Percentiles rank a stretch among this genome's conserved stretches.
Conservation (phyloP, 2,329 filamentous ascomycete genomes). For the Aspergillus transmontanensis region DNA sequence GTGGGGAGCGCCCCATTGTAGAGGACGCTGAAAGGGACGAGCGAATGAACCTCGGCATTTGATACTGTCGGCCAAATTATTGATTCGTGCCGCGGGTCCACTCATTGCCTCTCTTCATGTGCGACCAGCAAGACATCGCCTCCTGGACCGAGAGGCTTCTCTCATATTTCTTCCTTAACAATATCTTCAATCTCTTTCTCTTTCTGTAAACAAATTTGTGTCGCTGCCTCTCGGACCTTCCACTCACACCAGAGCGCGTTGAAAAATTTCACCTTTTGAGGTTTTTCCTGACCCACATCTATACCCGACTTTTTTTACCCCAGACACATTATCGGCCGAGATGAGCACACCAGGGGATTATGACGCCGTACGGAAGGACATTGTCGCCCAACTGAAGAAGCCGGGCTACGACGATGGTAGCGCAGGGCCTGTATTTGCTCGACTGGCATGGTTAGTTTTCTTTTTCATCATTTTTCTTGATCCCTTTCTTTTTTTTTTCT, state of each 20-base stretch:
- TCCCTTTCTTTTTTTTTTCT: background rate
- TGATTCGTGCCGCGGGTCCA: constrained; percentile 35
- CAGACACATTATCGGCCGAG: constrained; percentile 28
- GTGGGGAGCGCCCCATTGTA: constrained; percentile 1
- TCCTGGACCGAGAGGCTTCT: constrained; percentile 10
- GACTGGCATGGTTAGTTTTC: constrained; percentile 59
- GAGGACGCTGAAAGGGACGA: constrained; percentile 4
- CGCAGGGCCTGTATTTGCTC: constrained; percentile 64
- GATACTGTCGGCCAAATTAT: constrained; percentile 20
- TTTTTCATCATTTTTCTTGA: background rate
- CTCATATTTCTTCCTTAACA: constrained; percentile 6
- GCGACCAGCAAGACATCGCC: constrained; percentile 24
- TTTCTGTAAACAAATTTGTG: background rate
- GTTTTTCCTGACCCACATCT: constrained; percentile 6
- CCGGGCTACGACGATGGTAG: constrained; percentile 68
- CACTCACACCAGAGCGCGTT: background rate
- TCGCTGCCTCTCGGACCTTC: background rate
- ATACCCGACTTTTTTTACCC: constrained; percentile 13
- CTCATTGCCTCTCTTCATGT: constrained; percentile 32
- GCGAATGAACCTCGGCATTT: constrained; percentile 34
- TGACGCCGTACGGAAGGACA: constrained; percentile 57
- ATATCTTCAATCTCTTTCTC: constrained; percentile 9
- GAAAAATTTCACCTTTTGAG: background rate
- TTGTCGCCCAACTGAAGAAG: constrained; percentile 57
- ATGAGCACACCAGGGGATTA: constrained; percentile 45